Conservation (phyloP, 192 early-diverging fungal genomes). For the Coemansia sp. region DNA sequence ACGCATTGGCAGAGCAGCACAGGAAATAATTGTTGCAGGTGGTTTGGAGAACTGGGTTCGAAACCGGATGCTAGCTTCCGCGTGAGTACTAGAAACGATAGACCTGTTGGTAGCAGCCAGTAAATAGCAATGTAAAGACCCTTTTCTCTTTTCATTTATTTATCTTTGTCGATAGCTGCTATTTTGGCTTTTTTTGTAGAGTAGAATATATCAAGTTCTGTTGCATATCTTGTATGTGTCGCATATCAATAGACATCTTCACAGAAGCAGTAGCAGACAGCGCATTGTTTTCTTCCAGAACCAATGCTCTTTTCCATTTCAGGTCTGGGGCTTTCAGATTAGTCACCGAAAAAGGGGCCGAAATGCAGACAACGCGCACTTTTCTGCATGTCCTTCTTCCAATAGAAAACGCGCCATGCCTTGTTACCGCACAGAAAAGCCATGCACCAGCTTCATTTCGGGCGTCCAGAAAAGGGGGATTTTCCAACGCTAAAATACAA, state of each 20-base stretch:
- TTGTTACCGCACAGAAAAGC: background rate
- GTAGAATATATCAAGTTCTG: too few species aligned
- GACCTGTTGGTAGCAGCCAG: background rate
- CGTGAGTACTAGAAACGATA: conserved; percentile 10
- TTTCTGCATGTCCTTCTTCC: background rate
- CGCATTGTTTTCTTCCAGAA: too few species aligned
- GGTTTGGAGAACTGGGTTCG: conserved; percentile 97
- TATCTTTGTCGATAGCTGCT: too few species aligned
- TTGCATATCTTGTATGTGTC: too few species aligned
- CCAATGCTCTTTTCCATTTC: background rate
- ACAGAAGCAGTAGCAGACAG: too few species aligned
- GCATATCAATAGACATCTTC: too few species aligned
- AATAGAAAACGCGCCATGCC: background rate
- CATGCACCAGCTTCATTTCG: too few species aligned
- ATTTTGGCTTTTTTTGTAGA: too few species aligned
- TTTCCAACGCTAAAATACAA: too few species aligned
- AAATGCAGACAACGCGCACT: background rate
- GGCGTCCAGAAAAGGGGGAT: too few species aligned
- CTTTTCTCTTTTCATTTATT: too few species aligned
- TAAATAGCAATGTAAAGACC: too few species aligned
- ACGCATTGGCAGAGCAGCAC: conserved; percentile 88
- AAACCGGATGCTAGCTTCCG: conserved; percentile 55
- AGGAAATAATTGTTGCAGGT: conserved; percentile 92
- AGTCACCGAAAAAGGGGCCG: conserved; percentile 6
- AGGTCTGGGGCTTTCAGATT: background rate